phyloP scores from a whole-genome alignment of 768 basidiomycete species.

The Macrolepiota dolichaula region DNA sequence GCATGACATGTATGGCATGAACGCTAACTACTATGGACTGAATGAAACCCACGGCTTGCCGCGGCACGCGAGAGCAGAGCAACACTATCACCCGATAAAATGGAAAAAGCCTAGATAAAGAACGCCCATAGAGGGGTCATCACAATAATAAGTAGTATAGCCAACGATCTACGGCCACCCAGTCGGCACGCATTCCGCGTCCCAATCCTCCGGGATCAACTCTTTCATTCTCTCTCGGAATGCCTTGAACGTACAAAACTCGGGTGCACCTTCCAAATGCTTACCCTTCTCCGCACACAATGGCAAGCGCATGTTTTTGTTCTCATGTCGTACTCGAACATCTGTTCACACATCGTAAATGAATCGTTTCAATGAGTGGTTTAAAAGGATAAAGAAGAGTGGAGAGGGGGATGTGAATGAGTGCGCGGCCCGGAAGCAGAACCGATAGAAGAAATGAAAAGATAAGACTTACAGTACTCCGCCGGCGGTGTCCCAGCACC shows the following conservation, averaged over 20 bases:
- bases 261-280: conserved; percentile 66
- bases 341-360: conserved; percentile 29
- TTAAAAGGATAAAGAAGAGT: background rate
- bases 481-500: conserved; percentile 11
- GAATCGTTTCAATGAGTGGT: background rate
- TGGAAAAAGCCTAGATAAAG: background rate
- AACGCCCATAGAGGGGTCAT: background rate
- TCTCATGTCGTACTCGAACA: conserved; percentile 77
- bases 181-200: conserved; percentile 46
- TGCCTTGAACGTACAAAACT: conserved; percentile 67
- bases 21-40: too few species aligned
- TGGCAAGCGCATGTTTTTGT: conserved; percentile 59
- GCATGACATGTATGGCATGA: too few species aligned
- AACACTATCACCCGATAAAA: background rate
- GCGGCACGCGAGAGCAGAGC: background rate
- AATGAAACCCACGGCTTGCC: background rate
- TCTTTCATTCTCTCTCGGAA: conserved; percentile 61
- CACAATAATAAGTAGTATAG: background rate
- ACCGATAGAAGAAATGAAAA: background rate
- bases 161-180: conserved; percentile 16
- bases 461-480: conserved; percentile 26
- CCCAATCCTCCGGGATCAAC: conserved; percentile 66
- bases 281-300: conserved; percentile 63
- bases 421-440: background rate
- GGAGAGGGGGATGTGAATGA: background rate